Conservation (phyloP, 306 rosid species). For the Herpetospermum pedunculosum region DNA sequence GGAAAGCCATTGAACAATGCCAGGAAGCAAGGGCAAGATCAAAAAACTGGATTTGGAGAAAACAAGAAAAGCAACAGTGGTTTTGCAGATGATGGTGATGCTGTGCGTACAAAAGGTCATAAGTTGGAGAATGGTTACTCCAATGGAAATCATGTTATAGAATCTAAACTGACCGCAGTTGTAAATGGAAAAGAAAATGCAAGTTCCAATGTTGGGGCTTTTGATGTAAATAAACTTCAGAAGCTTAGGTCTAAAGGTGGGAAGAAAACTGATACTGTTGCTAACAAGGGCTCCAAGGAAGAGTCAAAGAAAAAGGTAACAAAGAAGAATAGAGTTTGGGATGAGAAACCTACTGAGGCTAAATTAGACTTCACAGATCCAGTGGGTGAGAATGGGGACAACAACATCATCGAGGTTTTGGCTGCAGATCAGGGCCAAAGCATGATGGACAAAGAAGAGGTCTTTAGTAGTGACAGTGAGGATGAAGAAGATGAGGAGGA, state of each 20-base stretch:
- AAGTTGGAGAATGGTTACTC: conserved; percentile 56
- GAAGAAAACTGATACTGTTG: conserved; percentile 54
- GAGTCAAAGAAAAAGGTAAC: conserved; percentile 58
- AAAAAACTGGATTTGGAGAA: conserved; percentile 50
- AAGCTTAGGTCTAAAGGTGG: conserved; percentile 65
- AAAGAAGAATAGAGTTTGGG: conserved; percentile 95
- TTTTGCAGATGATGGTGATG: conserved; percentile 37
- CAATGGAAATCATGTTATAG: conserved; percentile 42
- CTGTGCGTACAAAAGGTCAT: conserved; percentile 27
- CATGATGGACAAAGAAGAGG: conserved; percentile 96
- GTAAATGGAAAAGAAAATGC: conserved; percentile 56
- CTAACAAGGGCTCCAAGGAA: conserved; percentile 50
- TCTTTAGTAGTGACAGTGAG: conserved; percentile 85
- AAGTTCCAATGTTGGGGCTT: conserved; percentile 75
- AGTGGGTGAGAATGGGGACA: conserved; percentile 52
- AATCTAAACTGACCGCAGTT: conserved; percentile 31
- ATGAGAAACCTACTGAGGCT: conserved; percentile 38
- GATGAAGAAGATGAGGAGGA: conserved; percentile 67
- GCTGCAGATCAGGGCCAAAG: conserved; percentile 90
- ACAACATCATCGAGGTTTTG: conserved; percentile 40
- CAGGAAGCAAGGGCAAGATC: conserved; percentile 55
- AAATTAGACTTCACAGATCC: conserved; percentile 82
- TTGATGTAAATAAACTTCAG: conserved; percentile 94
- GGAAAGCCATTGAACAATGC: conserved; percentile 34
- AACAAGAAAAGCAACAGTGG: conserved; percentile 37